Conservation (phyloP, 352 stramenopile genomes). For the Globisporangium mamillatum region DNA sequence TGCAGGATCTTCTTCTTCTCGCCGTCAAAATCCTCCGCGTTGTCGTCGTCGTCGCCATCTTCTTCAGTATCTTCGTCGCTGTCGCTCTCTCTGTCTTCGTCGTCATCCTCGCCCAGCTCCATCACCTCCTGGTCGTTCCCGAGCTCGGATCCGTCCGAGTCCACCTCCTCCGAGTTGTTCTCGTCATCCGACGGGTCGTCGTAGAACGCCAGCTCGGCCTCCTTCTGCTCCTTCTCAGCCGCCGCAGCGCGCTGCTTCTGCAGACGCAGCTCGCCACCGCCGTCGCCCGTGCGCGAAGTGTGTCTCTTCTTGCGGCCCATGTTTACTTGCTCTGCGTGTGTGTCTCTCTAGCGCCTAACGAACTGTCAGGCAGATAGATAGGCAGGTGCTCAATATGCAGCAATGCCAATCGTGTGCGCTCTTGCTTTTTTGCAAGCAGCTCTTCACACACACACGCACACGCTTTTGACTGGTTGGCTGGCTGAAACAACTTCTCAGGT, state of each 20-base stretch:
- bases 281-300: slow-evolving; percentile 70
- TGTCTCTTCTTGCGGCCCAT: slow-evolving; percentile 79
- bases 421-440: slow-evolving; percentile 13
- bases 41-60: slow-evolving; percentile 44
- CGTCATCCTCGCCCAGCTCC: slow-evolving; percentile 47
- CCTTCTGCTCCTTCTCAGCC: slow-evolving; percentile 53
- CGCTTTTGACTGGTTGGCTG: slow-evolving; percentile 28
- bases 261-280: slow-evolving; percentile 65
- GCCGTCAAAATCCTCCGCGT: slow-evolving; percentile 52
- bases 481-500: slow-evolving; percentile 8
- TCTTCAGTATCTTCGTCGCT: slow-evolving; percentile 35
- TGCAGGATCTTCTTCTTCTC: slow-evolving; percentile 71
- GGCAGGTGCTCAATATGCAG: slow-evolving; percentile 10
- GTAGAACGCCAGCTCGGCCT: slow-evolving; percentile 80
- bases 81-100: slow-evolving; percentile 33
- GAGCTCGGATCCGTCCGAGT: slow-evolving; percentile 61
- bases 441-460: slow-evolving; percentile 17
- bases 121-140: slow-evolving; percentile 67
- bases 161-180: slow-evolving; percentile 45
- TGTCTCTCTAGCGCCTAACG: slow-evolving; percentile 7
- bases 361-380: not conserved
- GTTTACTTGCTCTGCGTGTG: slow-evolving; percentile 8
- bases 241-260: slow-evolving; percentile 63
- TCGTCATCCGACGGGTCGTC: slow-evolving; percentile 83
- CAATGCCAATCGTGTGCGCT: slow-evolving; percentile 4